Evolutionary conservation across 2,329 filamentous ascomycete species (phyloP).

Genomic region (Geosmithia morbida): DNA sequence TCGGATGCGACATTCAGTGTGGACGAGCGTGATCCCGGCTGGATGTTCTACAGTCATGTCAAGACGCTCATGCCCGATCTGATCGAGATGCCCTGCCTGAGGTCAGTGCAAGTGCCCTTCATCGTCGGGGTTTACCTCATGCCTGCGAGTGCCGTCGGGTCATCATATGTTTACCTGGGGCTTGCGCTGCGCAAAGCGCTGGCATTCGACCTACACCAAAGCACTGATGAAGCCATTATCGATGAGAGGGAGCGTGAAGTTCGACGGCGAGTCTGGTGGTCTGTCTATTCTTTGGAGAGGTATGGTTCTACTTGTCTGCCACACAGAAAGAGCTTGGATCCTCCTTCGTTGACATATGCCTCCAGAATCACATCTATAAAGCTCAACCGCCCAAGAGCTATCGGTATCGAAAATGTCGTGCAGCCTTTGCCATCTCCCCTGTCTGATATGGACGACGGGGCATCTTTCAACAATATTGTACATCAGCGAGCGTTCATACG

Average conservation of each 20-base stretch:
- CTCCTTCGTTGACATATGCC: not conserved
- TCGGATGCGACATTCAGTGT: too few relatives aligned
- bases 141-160: conserved; percentile 16
- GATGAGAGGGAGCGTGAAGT: conserved; percentile 10
- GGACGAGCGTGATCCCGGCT: conserved; percentile 10
- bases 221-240: conserved; percentile 8
- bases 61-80: conserved; percentile 15
- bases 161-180: conserved; percentile 16
- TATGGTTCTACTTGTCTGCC: not conserved
- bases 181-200: conserved; percentile 13
- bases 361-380: conserved; percentile 10
- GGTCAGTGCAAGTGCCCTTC: conserved; percentile 16
- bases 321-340: not conserved
- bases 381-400: conserved; percentile 10
- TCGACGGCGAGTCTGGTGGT: conserved; percentile 12
- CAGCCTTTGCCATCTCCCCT: conserved; percentile 6
- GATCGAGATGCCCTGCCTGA: conserved; percentile 15
- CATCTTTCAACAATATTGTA: conserved; percentile 16
- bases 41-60: conserved; percentile 14
- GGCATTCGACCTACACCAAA: conserved; percentile 12
- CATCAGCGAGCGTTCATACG: conserved; percentile 15
- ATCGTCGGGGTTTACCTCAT: conserved; percentile 19
- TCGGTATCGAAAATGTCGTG: conserved; percentile 9
- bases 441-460: conserved; percentile 7
- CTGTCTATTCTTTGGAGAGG: conserved; percentile 14